Conservation (phyloP, 306 rosid species). For the Albizia julibrissin region DNA sequence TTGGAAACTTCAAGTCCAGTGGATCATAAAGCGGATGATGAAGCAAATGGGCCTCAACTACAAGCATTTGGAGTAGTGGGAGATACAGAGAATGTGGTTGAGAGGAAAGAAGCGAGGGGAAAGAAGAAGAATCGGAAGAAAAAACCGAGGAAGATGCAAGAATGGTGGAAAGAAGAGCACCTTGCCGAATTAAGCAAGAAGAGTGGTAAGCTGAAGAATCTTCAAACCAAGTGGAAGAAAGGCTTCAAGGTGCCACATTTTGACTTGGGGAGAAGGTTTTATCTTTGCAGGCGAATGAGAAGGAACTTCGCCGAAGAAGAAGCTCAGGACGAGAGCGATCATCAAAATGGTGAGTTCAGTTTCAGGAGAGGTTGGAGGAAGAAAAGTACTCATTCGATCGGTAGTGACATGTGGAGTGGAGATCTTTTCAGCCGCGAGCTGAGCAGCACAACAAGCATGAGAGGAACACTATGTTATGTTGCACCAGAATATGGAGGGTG, state of each 20-base stretch:
- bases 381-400: constrained; percentile 58
- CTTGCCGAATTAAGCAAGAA: constrained; percentile 87
- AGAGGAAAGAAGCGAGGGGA: constrained; percentile 50
- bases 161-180: constrained; percentile 99
- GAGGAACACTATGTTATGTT: constrained; percentile 93
- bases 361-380: constrained; percentile 93
- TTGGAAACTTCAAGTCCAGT: constrained; percentile 51
- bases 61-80: constrained; percentile 38
- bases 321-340: constrained; percentile 52
- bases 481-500: constrained; percentile 97
- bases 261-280: constrained; percentile 66
- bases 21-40: constrained; percentile 50
- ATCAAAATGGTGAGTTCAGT: constrained; percentile 86
- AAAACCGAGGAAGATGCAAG: constrained; percentile 89
- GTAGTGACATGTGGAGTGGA: constrained; percentile 91
- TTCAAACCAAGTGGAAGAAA: constrained; percentile 65
- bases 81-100: constrained; percentile 40
- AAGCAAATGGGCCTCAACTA: constrained; percentile 45
- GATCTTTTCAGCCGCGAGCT: constrained; percentile 94
- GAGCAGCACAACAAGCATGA: constrained; percentile 99
- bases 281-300: constrained; percentile 51
- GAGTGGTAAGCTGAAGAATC: constrained; percentile 54
- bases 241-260: constrained; percentile 78
- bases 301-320: constrained; percentile 52
- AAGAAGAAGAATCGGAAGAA: constrained; percentile 60